Percentiles rank a stretch among this genome's conserved stretches.
Conservation (phyloP, 371 early-diverging fungal genomes). For the Zancudomyces culisetae region DNA sequence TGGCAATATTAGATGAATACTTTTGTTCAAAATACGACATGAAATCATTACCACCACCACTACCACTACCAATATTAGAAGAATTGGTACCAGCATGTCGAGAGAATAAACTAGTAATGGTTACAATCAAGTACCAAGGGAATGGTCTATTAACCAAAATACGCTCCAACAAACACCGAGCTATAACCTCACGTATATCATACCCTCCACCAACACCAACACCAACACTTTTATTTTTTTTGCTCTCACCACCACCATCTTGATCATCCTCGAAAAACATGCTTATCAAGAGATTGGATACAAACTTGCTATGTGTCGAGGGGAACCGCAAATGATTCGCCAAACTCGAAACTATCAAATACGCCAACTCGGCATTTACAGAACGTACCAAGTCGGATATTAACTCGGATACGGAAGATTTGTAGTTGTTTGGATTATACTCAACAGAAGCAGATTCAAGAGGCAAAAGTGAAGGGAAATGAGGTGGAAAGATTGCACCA, state of each 20-base stretch:
- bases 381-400: conserved; percentile 51
- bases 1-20: too few relatives aligned
- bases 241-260: too few relatives aligned
- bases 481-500: conserved; percentile 21
- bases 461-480: too few relatives aligned
- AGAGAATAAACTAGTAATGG: too few relatives aligned
- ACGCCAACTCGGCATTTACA: conserved; percentile 75
- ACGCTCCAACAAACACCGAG: conserved; percentile 83
- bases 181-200: conserved; percentile 78
- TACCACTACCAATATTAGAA: too few relatives aligned
- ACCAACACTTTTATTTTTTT: too few relatives aligned
- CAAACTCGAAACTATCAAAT: conserved; percentile 72
- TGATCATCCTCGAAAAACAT: conserved; percentile 12
- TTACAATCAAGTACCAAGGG: conserved; percentile 92
- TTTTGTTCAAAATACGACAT: too few relatives aligned
- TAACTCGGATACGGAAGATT: neutral
- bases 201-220: neutral
- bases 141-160: conserved; percentile 91
- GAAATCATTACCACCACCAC: too few relatives aligned
- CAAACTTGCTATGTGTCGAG: conserved; percentile 89
- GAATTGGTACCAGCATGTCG: too few relatives aligned
- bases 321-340: conserved; percentile 95
- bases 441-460: too few relatives aligned
- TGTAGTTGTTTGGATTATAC: too few relatives aligned
- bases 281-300: conserved; percentile 34